Percentiles rank a stretch among this genome's conserved stretches.
Conservation (phyloP, 768 basidiomycete species). For the Phylloporus sp. region DNA sequence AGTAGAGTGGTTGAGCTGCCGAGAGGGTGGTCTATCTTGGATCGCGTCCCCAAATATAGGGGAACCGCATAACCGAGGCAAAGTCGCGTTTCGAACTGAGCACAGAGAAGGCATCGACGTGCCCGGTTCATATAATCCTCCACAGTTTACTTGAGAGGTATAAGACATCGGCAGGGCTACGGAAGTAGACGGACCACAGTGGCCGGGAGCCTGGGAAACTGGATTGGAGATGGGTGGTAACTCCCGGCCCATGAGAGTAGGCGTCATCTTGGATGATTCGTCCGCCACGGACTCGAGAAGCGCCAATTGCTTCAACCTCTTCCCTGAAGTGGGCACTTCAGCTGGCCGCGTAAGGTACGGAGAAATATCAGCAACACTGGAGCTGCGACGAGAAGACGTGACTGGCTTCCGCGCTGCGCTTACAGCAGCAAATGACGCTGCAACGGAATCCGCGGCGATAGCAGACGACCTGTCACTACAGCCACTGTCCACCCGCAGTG, state of each 20-base stretch:
- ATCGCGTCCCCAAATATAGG: slow-evolving; percentile 28
- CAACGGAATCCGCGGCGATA: not conserved
- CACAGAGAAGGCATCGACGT: slow-evolving; percentile 3
- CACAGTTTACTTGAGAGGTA: slow-evolving; percentile 17
- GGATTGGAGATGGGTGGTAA: slow-evolving; percentile 12
- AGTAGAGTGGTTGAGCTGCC: slow-evolving; percentile 37
- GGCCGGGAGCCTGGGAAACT: not conserved
- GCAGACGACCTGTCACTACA: slow-evolving; percentile 10
- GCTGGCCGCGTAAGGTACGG: slow-evolving; percentile 57
- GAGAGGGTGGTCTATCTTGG: slow-evolving; percentile 46
- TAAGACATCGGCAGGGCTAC: slow-evolving; percentile 25
- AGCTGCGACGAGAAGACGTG: slow-evolving; percentile 31
- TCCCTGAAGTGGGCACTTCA: slow-evolving; percentile 54
- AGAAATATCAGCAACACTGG: slow-evolving; percentile 61
- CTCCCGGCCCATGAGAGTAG: slow-evolving; percentile 30
- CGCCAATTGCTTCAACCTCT: slow-evolving; percentile 63
- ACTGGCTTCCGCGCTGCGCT: slow-evolving; percentile 19
- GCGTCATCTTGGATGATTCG: slow-evolving; percentile 64
- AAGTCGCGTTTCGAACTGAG: slow-evolving; percentile 7
- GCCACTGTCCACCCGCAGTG: not conserved
- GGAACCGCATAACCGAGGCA: not conserved
- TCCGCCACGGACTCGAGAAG: slow-evolving; percentile 67
- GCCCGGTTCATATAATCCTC: slow-evolving; percentile 35
- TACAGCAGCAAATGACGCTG: slow-evolving; percentile 10
- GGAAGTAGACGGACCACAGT: slow-evolving; percentile 24